Evolutionary conservation across 768 basidiomycete genomes (phyloP).

Genomic region (Lactarius hengduanensis): DNA sequence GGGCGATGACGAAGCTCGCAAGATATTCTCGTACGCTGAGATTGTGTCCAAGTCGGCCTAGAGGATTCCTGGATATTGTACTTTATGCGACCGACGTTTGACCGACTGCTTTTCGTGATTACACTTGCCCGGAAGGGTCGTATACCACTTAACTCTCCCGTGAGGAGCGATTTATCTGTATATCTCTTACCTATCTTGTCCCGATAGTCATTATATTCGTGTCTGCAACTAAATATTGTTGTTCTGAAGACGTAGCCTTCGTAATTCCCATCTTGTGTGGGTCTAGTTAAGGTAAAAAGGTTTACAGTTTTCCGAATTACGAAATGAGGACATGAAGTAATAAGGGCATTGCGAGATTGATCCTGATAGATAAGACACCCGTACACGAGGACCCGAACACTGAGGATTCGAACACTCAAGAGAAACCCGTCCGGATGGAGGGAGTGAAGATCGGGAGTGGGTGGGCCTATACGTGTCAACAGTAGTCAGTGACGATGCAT

Average conservation of each 20-base stretch:
- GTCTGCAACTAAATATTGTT: background rate
- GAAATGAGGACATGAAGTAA: background rate
- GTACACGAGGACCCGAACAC: background rate
- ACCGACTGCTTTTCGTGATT: background rate
- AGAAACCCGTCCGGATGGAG: slow-evolving; percentile 46
- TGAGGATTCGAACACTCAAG: slow-evolving; percentile 35
- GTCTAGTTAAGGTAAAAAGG: background rate
- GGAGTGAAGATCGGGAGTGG: slow-evolving; percentile 70
- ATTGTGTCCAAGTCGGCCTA: slow-evolving; percentile 33
- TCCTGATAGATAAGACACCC: slow-evolving; percentile 18
- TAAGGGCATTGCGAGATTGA: slow-evolving; percentile 9
- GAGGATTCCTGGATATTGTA: slow-evolving; percentile 18
- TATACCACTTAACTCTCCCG: slow-evolving; percentile 20
- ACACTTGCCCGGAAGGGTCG: slow-evolving; percentile 10
- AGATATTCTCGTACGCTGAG: slow-evolving; percentile 44
- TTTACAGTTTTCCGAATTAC: slow-evolving; percentile 5
- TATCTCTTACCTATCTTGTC: slow-evolving; percentile 19
- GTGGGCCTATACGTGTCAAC: slow-evolving; percentile 47
- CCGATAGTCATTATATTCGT: slow-evolving; percentile 14
- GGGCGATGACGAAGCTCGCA: slow-evolving; percentile 36
- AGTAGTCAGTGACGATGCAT: slow-evolving; percentile 8
- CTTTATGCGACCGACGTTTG: slow-evolving; percentile 18
- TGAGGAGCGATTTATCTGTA: slow-evolving; percentile 13
- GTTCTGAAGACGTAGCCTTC: background rate
- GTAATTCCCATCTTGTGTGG: background rate